A percentile compares a stretch with the other conserved stretches of the same genome.
Conservation (phyloP, 352 stramenopile genomes). For the Hyaloperonospora brassicae region DNA sequence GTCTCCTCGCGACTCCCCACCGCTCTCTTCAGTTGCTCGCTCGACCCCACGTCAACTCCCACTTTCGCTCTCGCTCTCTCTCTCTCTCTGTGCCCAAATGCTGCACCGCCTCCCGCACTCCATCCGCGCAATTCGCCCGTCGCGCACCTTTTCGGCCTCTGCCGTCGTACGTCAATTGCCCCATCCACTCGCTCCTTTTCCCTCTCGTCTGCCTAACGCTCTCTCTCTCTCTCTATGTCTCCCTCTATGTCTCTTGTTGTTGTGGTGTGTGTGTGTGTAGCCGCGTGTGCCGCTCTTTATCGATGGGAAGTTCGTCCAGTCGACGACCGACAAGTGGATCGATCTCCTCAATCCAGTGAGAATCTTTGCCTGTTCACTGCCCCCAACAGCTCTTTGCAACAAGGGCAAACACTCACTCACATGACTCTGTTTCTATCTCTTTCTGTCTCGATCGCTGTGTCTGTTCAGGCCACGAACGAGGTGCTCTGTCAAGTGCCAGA, state of each 20-base stretch:
- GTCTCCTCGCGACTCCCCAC: too few relatives aligned
- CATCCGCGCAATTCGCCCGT: conserved; percentile 11
- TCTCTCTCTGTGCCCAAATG: conserved; percentile 10
- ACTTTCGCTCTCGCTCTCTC: not conserved
- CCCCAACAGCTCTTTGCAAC: not conserved
- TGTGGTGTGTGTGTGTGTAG: conserved; percentile 10
- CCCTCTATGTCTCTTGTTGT: not conserved
- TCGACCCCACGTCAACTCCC: too few relatives aligned
- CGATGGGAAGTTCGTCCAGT: conserved; percentile 89
- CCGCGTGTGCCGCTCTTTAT: conserved; percentile 85
- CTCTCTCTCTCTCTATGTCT: not conserved
- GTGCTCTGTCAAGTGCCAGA: conserved; percentile 83
- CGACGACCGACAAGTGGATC: conserved; percentile 88
- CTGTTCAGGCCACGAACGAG: conserved; percentile 72
- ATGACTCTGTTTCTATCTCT: too few relatives aligned
- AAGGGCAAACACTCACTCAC: not conserved
- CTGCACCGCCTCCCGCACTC: conserved; percentile 23
- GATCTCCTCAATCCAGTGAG: conserved; percentile 84
- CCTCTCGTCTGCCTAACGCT: not conserved
- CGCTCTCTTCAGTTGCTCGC: too few relatives aligned
- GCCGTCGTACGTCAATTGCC: conserved; percentile 19
- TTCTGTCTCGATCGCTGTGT: not conserved
- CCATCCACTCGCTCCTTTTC: not conserved
- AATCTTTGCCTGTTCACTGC: not conserved
- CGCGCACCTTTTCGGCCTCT: conserved; percentile 41